These are phyloP conservation scores for Cordyceps militaris DNA, from an alignment of 2,329 filamentous ascomycete genomes.

Conservation along the genomic window DNA sequence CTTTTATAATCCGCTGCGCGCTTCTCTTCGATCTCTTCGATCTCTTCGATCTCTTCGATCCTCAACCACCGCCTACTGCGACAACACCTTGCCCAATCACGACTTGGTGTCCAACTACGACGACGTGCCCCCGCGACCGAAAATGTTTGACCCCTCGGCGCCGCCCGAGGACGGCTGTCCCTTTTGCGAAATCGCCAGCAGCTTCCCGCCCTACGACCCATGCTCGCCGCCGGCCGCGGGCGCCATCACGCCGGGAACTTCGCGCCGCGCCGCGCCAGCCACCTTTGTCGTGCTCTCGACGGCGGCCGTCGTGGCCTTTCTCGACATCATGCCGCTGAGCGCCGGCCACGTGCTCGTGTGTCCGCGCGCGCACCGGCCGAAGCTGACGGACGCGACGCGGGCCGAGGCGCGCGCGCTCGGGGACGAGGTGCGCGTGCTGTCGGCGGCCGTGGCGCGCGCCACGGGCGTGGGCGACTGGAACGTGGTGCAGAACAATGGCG, in stretches of 20 bases:
- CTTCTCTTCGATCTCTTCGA: neutral
- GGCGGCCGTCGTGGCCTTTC: slow-evolving; percentile 71
- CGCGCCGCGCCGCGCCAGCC: slow-evolving; percentile 25
- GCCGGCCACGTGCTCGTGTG: slow-evolving; percentile 77
- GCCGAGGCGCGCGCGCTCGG: slow-evolving; percentile 62
- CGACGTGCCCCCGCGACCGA: neutral
- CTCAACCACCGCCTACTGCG: no score
- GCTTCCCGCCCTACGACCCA: slow-evolving; percentile 43
- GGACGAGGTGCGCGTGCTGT: slow-evolving; percentile 62
- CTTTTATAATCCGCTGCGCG: neutral
- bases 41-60: neutral
- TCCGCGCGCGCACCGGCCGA: slow-evolving; percentile 68
- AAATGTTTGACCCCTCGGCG: slow-evolving; percentile 30
- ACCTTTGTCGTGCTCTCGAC: slow-evolving; percentile 71
- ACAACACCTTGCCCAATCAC: no score
- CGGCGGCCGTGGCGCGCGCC: slow-evolving; percentile 59
- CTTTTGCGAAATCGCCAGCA: slow-evolving; percentile 53
- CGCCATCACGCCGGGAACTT: slow-evolving; percentile 26
- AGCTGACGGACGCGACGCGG: slow-evolving; percentile 62
- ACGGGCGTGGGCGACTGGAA: slow-evolving; percentile 84
- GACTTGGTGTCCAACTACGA: no score
- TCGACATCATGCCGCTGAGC: slow-evolving; percentile 87
- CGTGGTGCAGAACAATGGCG: slow-evolving; percentile 92
- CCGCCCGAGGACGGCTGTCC: slow-evolving; percentile 40
- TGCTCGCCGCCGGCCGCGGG: slow-evolving; percentile 34